Evolutionary conservation across 208 protist genomes (phyloP).

Genomic region (Porcisia hertigi): DNA sequence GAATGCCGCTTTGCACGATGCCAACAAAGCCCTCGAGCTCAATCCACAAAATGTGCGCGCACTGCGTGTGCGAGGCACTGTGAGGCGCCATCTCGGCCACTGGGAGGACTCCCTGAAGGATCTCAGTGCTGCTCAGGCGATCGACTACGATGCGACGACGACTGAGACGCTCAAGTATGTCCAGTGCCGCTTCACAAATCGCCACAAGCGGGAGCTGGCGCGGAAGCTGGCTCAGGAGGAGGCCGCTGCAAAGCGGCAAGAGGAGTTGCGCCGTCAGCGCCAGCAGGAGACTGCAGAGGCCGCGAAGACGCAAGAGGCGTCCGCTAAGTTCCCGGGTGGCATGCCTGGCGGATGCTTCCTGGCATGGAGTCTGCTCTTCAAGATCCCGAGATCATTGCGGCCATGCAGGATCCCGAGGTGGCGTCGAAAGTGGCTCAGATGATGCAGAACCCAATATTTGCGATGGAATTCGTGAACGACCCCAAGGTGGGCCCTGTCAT

Average conservation of each 20-base stretch:
- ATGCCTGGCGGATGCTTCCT: slow-evolving; percentile 39
- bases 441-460: slow-evolving; percentile 74
- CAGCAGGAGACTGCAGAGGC: slow-evolving; percentile 40
- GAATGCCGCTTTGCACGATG: slow-evolving; percentile 60
- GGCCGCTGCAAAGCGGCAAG: slow-evolving; percentile 31
- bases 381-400: slow-evolving; percentile 62
- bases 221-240: slow-evolving; percentile 52
- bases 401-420: slow-evolving; percentile 81
- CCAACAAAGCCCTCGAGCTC: slow-evolving; percentile 50
- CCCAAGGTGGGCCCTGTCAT: slow-evolving; percentile 76
- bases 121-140: slow-evolving; percentile 64
- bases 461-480: slow-evolving; percentile 68
- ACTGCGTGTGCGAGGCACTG: slow-evolving; percentile 69
- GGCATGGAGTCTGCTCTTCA: slow-evolving; percentile 37
- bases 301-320: slow-evolving; percentile 19
- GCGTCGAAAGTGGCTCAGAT: slow-evolving; percentile 51
- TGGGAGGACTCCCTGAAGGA: slow-evolving; percentile 73
- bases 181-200: slow-evolving; percentile 36
- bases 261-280: slow-evolving; percentile 47
- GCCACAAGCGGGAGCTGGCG: slow-evolving; percentile 34
- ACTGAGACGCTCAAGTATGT: slow-evolving; percentile 55
- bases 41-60: slow-evolving; percentile 80
- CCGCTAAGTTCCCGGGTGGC: slow-evolving; percentile 45
- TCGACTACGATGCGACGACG: slow-evolving; percentile 78
- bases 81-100: slow-evolving; percentile 63